Base-by-base conservation (phyloP, 192 early-diverging fungal genomes). In the Diversispora epigaea region DNA sequence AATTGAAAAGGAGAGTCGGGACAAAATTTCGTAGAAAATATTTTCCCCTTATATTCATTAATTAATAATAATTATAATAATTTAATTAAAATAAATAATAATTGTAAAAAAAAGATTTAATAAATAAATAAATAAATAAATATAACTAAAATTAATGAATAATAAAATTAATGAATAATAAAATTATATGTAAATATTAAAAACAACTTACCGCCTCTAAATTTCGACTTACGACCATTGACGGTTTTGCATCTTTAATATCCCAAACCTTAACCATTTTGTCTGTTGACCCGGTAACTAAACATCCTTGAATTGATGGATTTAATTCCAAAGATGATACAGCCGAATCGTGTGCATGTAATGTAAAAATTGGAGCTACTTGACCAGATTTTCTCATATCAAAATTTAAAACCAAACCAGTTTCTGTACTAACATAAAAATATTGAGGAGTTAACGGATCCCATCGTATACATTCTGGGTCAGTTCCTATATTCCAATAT, bases 191-290 rank as follows among this genome's bases (percentile, higher is more conserved):
- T 17, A 17, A 58, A 71, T 57, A 47, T 10, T 8, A 5, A 64
- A 41, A 44, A 50, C 49, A 7, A 70, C 78, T 44, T 84, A 90
- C 92, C 43, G 93, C 88, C 47, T 88, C 92, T n/a, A 94, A 82
- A 78, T 95, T 91, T 60, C 93, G 88, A 76, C 93, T 95, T 43
- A 92, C 84, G 6, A 99, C 86, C 92, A 96, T 87, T 68, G 88
- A 83, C 54, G 95, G 91, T 63, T 89, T 87, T 75, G 83, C 80
- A 44, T 94, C 86, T 47, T 86, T 86, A 9, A 94, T 85, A 76
- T 92, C 88, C 98, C 98, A 99, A 41, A 99, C 84, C 84, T 98
- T 99, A 84, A 95, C 91, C 4, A 83, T 84, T 75, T 94, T 92
- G 74, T 99, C 98, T 1, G 89, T 85, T 4, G 92, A 92, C 21